phyloP scores from a whole-genome alignment of 208 protist species.

The Entamoeba histolytica region DNA sequence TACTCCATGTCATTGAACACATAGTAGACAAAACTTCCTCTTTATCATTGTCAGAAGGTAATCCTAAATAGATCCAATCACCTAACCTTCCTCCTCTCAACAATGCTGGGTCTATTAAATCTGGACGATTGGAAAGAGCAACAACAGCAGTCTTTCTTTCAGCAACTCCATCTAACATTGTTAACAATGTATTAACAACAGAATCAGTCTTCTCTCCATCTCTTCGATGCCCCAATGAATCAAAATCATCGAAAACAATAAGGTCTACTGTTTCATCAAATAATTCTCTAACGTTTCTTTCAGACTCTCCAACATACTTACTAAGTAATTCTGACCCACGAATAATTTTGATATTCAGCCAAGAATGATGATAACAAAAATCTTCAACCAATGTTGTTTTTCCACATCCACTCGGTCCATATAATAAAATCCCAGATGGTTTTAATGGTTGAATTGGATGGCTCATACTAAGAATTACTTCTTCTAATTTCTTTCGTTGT shows the following conservation, averaged over 20 bases:
- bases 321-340: slow-evolving; percentile 51
- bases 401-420: slow-evolving; percentile 43
- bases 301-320: slow-evolving; percentile 76
- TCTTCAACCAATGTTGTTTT: slow-evolving; percentile 57
- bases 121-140: slow-evolving; percentile 86
- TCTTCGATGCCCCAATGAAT: slow-evolving; percentile 26
- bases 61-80: not conserved
- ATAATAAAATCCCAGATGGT: not conserved
- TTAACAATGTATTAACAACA: slow-evolving; percentile 60
- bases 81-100: slow-evolving; percentile 22
- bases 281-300: slow-evolving; percentile 58
- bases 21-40: not conserved
- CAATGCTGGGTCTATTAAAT: slow-evolving; percentile 35
- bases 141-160: slow-evolving; percentile 65
- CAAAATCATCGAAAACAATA: slow-evolving; percentile 69
- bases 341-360: slow-evolving; percentile 40
- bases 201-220: slow-evolving; percentile 13
- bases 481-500: too few relatives aligned
- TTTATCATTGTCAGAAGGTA: slow-evolving; percentile 5
- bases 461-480: too few relatives aligned
- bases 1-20: too few relatives aligned
- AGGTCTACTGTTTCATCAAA: slow-evolving; percentile 65
- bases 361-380: too few relatives aligned
- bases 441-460: too few relatives aligned
- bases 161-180: slow-evolving; percentile 83